phyloP scores from a whole-genome alignment of 2,329 filamentous ascomycete species.

The Talaromyces sp. region DNA sequence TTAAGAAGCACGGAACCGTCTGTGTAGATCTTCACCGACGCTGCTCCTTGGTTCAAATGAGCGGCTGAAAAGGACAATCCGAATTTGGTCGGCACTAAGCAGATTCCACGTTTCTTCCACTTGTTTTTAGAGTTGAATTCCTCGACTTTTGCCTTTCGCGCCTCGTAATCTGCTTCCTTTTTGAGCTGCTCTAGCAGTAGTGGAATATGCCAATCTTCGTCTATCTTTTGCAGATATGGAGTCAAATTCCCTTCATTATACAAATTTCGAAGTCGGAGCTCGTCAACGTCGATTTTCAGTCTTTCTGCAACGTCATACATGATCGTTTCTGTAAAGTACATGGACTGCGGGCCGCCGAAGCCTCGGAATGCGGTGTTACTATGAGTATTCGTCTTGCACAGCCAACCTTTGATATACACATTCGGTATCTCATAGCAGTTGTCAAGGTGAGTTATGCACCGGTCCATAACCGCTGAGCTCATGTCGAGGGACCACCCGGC shows the following conservation, averaged over 20 bases:
- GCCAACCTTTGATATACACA: slow-evolving; percentile 74
- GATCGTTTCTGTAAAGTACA: slow-evolving; percentile 87
- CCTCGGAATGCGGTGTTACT: slow-evolving; percentile 97
- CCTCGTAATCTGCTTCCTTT: slow-evolving; percentile 68
- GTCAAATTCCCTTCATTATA: slow-evolving; percentile 73
- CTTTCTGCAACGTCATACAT: slow-evolving; percentile 90
- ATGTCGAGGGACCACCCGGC: slow-evolving; percentile 72
- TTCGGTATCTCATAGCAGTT: slow-evolving; percentile 88
- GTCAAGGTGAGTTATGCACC: slow-evolving; percentile 81
- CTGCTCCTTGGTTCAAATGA: slow-evolving; percentile 94
- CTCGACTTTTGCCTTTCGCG: slow-evolving; percentile 63
- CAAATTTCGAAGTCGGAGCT: slow-evolving; percentile 80
- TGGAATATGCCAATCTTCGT: slow-evolving; percentile 87
- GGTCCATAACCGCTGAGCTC: slow-evolving; percentile 74
- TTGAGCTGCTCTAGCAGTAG: slow-evolving; percentile 90
- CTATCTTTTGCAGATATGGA: slow-evolving; percentile 84
- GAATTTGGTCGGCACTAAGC: slow-evolving; percentile 92
- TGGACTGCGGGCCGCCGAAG: slow-evolving; percentile 91
- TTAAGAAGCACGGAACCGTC: slow-evolving; percentile 90
- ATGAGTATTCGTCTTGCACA: slow-evolving; percentile 95
- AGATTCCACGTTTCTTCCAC: slow-evolving; percentile 89
- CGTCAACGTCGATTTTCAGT: slow-evolving; percentile 76
- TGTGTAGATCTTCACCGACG: slow-evolving; percentile 94
- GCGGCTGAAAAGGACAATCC: slow-evolving; percentile 87
- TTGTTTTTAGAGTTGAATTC: slow-evolving; percentile 82